These are phyloP conservation scores for Athelia sp. DNA, from an alignment of 1,284 basidiomycete species.

Conservation along the genomic window DNA sequence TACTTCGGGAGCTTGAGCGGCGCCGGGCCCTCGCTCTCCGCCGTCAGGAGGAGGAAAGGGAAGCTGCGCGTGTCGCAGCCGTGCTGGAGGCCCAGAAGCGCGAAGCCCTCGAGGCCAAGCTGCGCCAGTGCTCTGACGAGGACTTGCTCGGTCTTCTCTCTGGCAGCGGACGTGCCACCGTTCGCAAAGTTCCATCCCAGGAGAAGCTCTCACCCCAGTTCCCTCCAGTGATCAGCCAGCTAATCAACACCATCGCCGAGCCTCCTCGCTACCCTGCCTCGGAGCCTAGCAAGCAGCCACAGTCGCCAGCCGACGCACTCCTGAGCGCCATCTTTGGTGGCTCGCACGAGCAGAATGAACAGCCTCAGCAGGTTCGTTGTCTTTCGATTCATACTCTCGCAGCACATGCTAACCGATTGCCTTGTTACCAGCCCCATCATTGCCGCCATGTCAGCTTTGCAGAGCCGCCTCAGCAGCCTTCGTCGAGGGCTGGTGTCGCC, in stretches of 20 bases:
- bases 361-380: no score
- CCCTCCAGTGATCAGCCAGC: not conserved
- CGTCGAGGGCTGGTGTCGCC: constrained; percentile 1
- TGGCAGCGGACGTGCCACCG: not conserved
- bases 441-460: no score
- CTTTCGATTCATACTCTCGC: no score
- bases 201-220: no score
- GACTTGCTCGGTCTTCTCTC: not conserved
- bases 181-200: not conserved
- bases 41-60: not conserved
- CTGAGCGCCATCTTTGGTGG: not conserved
- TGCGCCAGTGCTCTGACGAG: not conserved
- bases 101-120: not conserved
- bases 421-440: no score
- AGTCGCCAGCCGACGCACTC: not conserved
- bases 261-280: not conserved
- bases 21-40: constrained; percentile 9
- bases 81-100: no score
- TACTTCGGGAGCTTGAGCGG: constrained; percentile 9
- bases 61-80: not conserved
- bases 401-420: no score
- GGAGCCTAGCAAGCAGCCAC: not conserved
- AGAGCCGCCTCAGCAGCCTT: no score
- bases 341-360: not conserved
- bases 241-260: not conserved